These are phyloP conservation scores for Gypsophila paniculata DNA, from an alignment of 179 eudicot species.

Conservation along the genomic window DNA sequence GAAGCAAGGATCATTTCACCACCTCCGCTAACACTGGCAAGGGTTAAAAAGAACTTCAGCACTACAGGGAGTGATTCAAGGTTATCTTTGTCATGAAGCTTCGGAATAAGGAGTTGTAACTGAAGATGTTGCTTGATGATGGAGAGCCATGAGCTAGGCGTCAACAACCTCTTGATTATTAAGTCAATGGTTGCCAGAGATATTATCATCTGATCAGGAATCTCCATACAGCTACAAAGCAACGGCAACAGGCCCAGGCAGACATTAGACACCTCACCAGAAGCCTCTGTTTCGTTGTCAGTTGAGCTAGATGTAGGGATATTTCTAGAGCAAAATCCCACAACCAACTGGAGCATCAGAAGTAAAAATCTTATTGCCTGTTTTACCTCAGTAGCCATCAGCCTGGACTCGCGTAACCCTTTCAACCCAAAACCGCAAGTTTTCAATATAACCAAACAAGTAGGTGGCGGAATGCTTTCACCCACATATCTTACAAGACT, in stretches of 20 bases:
- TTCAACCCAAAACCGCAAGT: slow-evolving; percentile 58
- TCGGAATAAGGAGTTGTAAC: slow-evolving; percentile 55
- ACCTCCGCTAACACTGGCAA: slow-evolving; percentile 69
- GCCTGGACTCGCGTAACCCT: slow-evolving; percentile 47
- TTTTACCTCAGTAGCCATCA: slow-evolving; percentile 37
- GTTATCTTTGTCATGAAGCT: slow-evolving; percentile 49
- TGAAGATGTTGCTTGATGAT: slow-evolving; percentile 68
- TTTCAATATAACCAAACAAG: slow-evolving; percentile 47
- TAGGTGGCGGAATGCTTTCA: slow-evolving; percentile 36
- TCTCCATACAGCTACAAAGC: slow-evolving; percentile 61
- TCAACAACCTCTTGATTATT: slow-evolving; percentile 49
- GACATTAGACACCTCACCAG: slow-evolving; percentile 49
- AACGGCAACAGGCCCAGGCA: slow-evolving; percentile 68
- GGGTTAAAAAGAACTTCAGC: slow-evolving; percentile 75
- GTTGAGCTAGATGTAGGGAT: slow-evolving; percentile 26
- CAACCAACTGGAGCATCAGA: slow-evolving; percentile 41
- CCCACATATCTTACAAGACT: slow-evolving; percentile 44
- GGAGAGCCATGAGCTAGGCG: slow-evolving; percentile 75
- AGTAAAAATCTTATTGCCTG: slow-evolving; percentile 46
- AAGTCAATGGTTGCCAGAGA: slow-evolving; percentile 60
- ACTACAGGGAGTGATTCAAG: slow-evolving; percentile 38
- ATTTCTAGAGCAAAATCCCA: slow-evolving; percentile 33
- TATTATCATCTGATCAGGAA: slow-evolving; percentile 51
- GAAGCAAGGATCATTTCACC: slow-evolving; percentile 74
- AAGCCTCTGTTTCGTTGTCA: slow-evolving; percentile 34